These are phyloP conservation scores for Termitomyces sp. DNA, from an alignment of 768 basidiomycete species.

Conservation along the genomic window DNA sequence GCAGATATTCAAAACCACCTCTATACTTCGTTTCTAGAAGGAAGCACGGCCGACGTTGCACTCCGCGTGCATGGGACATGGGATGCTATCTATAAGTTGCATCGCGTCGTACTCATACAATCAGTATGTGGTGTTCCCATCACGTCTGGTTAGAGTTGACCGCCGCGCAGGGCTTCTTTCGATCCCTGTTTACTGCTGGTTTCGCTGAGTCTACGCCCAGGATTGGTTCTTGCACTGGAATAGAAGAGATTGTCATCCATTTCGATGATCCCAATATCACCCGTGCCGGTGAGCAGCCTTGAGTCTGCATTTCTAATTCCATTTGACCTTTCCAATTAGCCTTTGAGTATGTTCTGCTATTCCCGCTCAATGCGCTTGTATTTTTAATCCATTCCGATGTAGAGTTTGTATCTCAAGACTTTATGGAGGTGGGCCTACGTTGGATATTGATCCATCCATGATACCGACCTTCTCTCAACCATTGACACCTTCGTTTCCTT, in stretches of 20 bases:
- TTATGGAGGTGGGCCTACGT: constrained; percentile 78
- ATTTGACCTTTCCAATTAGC: constrained; percentile 35
- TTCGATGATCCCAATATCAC: constrained; percentile 90
- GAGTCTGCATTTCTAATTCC: constrained; percentile 5
- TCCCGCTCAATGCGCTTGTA: neutral
- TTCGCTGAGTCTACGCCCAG: constrained; percentile 55
- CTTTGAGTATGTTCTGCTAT: constrained; percentile 67
- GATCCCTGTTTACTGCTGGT: constrained; percentile 77
- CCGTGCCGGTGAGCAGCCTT: constrained; percentile 56
- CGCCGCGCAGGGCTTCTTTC: constrained; percentile 69
- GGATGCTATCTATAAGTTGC: constrained; percentile 72
- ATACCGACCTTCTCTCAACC: constrained; percentile 64
- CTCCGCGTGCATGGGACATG: constrained; percentile 60
- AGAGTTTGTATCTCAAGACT: constrained; percentile 84
- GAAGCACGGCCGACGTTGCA: constrained; percentile 72
- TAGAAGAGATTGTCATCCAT: constrained; percentile 59
- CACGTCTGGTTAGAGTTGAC: neutral
- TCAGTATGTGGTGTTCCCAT: constrained; percentile 43
- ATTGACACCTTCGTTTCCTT: constrained; percentile 63
- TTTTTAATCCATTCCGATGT: constrained; percentile 3
- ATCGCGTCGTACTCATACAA: constrained; percentile 85
- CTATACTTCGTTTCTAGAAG: constrained; percentile 66
- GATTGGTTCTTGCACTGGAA: constrained; percentile 19
- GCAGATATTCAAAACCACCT: constrained; percentile 67
- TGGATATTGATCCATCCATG: constrained; percentile 60